phyloP scores from a whole-genome alignment of 2,329 filamentous ascomycete genomes.

The Talaromyces sp. region DNA sequence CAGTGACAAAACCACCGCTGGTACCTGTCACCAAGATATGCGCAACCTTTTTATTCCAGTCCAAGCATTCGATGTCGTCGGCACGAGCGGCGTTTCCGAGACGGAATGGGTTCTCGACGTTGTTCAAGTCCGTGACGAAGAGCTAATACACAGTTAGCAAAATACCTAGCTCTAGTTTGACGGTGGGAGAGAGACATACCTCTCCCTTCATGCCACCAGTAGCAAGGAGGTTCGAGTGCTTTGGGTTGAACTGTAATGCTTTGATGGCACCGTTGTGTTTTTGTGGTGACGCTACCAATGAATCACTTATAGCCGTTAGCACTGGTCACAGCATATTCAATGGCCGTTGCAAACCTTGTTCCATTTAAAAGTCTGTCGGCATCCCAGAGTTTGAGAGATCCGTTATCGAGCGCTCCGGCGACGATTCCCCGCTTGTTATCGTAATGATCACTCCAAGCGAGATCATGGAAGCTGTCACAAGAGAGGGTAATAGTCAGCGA shows the following conservation, averaged over 20 bases:
- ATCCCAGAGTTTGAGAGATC: slow-evolving; percentile 90
- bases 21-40: slow-evolving; percentile 95
- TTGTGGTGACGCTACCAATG: slow-evolving; percentile 78
- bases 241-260: slow-evolving; percentile 92
- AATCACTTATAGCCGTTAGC: slow-evolving; percentile 51
- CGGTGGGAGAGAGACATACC: slow-evolving; percentile 27
- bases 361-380: slow-evolving; percentile 64
- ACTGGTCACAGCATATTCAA: background rate
- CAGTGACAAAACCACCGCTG: slow-evolving; percentile 89
- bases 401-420: slow-evolving; percentile 91
- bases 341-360: slow-evolving; percentile 44
- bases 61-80: slow-evolving; percentile 92
- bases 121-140: slow-evolving; percentile 91
- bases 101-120: slow-evolving; percentile 81
- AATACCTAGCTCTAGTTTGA: background rate
- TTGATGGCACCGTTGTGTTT: slow-evolving; percentile 94
- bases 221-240: slow-evolving; percentile 84
- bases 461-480: slow-evolving; percentile 78
- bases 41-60: slow-evolving; percentile 97
- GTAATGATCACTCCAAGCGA: slow-evolving; percentile 85
- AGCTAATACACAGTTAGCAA: slow-evolving; percentile 46
- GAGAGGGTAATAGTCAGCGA: background rate
- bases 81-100: slow-evolving; percentile 86
- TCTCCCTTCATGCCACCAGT: slow-evolving; percentile 94
- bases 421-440: slow-evolving; percentile 83